Conservation (phyloP, 2,329 filamentous ascomycete genomes). For the Paecilomyces sp. region DNA sequence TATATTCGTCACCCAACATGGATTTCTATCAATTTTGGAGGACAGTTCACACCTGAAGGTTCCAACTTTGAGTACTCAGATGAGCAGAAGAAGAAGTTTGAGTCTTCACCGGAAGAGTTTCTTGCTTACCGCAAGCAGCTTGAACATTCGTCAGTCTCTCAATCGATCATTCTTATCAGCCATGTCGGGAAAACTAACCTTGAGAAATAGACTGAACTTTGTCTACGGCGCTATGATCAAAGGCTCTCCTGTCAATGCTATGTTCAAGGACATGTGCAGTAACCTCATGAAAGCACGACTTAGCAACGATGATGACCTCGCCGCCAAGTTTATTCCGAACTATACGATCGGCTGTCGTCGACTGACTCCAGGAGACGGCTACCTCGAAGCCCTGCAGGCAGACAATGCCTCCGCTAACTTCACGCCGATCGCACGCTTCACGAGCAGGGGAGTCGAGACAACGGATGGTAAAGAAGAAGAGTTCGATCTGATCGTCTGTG, state of each 20-base stretch:
- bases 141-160: conserved; percentile 11
- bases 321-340: conserved; percentile 15
- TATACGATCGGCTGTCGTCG: conserved; percentile 20
- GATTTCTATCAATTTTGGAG: conserved; percentile 14
- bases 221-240: conserved; percentile 10
- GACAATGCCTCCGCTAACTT: conserved; percentile 15
- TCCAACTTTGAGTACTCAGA: conserved; percentile 15
- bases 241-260: conserved; percentile 2
- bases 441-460: conserved; percentile 12
- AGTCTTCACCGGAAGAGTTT: conserved; percentile 9
- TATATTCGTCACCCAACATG: conserved; percentile 23
- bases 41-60: conserved; percentile 15
- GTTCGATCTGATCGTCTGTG: conserved; percentile 27
- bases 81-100: conserved; percentile 16
- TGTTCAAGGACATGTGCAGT: neutral
- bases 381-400: conserved; percentile 18
- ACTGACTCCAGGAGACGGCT: conserved; percentile 20
- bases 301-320: conserved; percentile 7
- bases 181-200: neutral
- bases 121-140: conserved; percentile 14
- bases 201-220: conserved; percentile 1
- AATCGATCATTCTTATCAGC: neutral
- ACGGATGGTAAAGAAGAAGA: conserved; percentile 11
- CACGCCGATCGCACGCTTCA: conserved; percentile 15
- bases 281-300: conserved; percentile 14